Evolutionary conservation across 371 early-diverging fungal genomes (phyloP).

Genomic region (Syncephalastrum monosporum): DNA sequence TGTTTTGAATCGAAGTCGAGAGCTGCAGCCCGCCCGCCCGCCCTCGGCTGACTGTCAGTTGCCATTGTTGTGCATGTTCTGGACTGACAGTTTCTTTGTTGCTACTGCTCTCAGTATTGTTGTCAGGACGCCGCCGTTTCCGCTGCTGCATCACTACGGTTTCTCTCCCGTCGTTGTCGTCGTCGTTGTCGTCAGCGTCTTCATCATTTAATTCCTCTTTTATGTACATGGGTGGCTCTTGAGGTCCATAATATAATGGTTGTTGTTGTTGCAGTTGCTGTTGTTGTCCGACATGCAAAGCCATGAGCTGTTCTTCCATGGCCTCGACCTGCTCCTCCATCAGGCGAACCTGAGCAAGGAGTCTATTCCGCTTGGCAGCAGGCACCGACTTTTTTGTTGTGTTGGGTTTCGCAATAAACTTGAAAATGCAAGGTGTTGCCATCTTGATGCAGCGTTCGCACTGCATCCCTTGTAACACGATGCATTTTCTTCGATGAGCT

Average conservation of each 20-base stretch:
- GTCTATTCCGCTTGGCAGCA: constrained; percentile 29
- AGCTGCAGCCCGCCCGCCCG: constrained; percentile 21
- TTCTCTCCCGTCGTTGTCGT: constrained; percentile 1
- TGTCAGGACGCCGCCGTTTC: too few species aligned
- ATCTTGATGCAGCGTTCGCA: constrained; percentile 45
- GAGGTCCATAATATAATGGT: constrained; percentile 1
- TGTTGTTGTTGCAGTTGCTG: constrained; percentile 1
- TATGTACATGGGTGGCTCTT: too few species aligned
- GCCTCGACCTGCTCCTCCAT: constrained; percentile 31
- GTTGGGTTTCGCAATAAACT: constrained; percentile 36
- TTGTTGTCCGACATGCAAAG: constrained; percentile 14
- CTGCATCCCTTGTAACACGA: constrained; percentile 25
- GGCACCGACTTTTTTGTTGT: constrained; percentile 30
- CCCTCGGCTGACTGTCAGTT: constrained; percentile 20
- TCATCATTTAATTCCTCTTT: too few species aligned
- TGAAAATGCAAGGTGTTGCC: constrained; percentile 37
- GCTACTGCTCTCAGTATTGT: too few species aligned
- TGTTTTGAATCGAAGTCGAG: constrained; percentile 31
- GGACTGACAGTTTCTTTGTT: too few species aligned
- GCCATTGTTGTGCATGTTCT: constrained; percentile 17
- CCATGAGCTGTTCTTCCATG: constrained; percentile 27
- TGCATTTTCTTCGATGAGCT: constrained; percentile 47
- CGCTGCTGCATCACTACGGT: too few species aligned
- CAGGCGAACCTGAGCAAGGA: constrained; percentile 31
- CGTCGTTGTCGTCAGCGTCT: background rate